phyloP scores from a whole-genome alignment of 2,329 filamentous ascomycete species.

The Apiospora sp. region DNA sequence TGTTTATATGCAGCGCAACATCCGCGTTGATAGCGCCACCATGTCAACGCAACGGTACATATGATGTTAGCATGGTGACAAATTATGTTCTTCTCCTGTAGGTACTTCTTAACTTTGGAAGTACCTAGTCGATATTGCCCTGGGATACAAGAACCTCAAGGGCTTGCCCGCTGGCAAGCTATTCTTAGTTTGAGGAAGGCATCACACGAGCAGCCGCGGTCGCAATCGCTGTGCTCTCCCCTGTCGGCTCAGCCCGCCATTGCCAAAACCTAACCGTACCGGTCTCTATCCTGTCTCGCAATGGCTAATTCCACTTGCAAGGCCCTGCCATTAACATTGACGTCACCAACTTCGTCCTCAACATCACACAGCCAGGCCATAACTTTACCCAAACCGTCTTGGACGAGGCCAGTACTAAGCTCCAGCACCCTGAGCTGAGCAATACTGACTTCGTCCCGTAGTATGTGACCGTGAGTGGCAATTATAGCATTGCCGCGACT shows the following conservation, averaged over 20 bases:
- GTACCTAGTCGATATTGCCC: neutral
- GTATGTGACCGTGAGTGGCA: constrained; percentile 42
- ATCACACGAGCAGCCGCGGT: neutral
- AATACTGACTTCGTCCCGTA: neutral
- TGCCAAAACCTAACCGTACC: constrained; percentile 62
- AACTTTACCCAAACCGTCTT: constrained; percentile 54
- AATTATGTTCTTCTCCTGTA: neutral
- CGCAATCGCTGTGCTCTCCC: neutral
- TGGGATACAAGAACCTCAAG: neutral
- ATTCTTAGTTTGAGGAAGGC: neutral
- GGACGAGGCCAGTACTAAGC: constrained; percentile 45
- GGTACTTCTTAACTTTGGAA: neutral
- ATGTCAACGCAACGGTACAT: neutral
- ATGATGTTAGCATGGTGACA: neutral
- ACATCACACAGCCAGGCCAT: constrained; percentile 52
- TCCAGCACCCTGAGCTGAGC: neutral
- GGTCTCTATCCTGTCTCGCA: constrained; percentile 60
- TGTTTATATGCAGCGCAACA: neutral
- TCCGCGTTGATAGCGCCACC: neutral
- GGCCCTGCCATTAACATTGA: constrained; percentile 60
- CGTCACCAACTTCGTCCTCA: constrained; percentile 61
- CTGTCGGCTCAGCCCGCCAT: constrained; percentile 39
- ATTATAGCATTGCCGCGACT: constrained; percentile 65
- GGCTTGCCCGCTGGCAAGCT: neutral
- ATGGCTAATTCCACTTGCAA: constrained; percentile 59